Percentiles rank a stretch among this genome's conserved stretches.
phyloP scores from a whole-genome alignment of 2,329 filamentous ascomycete species.

The Raffaelea albimanens region DNA sequence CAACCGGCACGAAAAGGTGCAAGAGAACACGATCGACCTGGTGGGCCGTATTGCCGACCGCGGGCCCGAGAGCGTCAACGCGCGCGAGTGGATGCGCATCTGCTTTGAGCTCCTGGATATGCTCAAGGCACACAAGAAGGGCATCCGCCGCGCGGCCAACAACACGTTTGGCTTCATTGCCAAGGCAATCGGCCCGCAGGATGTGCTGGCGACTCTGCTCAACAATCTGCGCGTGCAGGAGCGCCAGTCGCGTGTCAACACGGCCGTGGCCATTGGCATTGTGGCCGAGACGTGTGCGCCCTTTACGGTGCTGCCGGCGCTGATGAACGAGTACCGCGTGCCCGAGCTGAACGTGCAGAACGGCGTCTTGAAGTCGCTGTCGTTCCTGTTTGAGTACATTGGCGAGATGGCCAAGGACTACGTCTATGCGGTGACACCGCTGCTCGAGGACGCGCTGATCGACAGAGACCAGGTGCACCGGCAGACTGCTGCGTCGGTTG shows the following conservation, averaged over 20 bases:
- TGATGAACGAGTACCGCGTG: constrained; percentile 99
- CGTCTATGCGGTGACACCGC: constrained; percentile 91
- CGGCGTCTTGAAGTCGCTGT: constrained; percentile 91
- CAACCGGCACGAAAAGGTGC: constrained; percentile 97
- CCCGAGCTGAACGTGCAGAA: constrained; percentile 98
- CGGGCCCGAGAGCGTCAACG: constrained; percentile 91
- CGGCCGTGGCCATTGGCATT: constrained; percentile 95
- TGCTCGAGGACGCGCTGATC: constrained; percentile 93
- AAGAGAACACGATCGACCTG: constrained; percentile 97
- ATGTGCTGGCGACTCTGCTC: constrained; percentile 87
- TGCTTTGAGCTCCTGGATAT: constrained; percentile 98
- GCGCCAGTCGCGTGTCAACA: constrained; percentile 96
- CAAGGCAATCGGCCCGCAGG: constrained; percentile 96
- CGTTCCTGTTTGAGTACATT: constrained; percentile 98
- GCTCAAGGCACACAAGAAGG: constrained; percentile 99
- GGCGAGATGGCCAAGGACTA: constrained; percentile 99
- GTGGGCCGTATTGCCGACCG: constrained; percentile 97
- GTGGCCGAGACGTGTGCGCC: constrained; percentile 97
- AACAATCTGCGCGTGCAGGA: constrained; percentile 97
- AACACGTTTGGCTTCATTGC: constrained; percentile 99
- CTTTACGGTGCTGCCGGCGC: constrained; percentile 92
- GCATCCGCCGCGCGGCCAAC: constrained; percentile 94
- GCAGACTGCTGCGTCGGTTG: constrained; percentile 90
- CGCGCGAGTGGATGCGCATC: constrained; percentile 98
- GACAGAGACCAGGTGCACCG: constrained; percentile 97